These are phyloP conservation scores for Penicillium polonicum DNA, from an alignment of 2,329 filamentous ascomycete genomes.

Conservation along the genomic window DNA sequence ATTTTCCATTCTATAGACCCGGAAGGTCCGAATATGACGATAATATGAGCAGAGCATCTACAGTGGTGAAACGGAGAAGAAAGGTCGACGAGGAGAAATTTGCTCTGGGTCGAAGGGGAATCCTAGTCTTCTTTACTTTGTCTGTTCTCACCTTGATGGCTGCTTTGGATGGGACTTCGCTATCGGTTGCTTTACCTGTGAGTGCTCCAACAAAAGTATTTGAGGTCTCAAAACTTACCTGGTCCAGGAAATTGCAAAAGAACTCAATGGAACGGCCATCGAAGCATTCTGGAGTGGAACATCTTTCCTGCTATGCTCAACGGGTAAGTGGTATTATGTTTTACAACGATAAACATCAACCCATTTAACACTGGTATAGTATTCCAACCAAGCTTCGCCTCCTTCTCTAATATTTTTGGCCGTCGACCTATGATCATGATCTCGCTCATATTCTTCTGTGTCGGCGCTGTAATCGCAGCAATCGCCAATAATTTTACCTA, in stretches of 20 bases:
- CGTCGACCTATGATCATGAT: conserved; percentile 44
- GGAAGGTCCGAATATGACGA: conserved; percentile 8
- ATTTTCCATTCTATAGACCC: conserved; percentile 11
- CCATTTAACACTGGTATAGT: conserved; percentile 32
- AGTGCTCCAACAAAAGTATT: not conserved
- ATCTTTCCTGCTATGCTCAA: conserved; percentile 46
- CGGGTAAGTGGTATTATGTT: conserved; percentile 15
- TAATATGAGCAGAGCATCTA: conserved; percentile 13
- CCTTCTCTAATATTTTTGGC: conserved; percentile 51
- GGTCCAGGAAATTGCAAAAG: conserved; percentile 32
- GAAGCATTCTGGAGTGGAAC: conserved; percentile 54
- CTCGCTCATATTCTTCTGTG: conserved; percentile 45
- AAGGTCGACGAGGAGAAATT: conserved; percentile 16
- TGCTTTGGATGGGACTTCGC: conserved; percentile 26
- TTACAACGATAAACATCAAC: not conserved
- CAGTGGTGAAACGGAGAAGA: not conserved
- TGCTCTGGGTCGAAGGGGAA: conserved; percentile 19
- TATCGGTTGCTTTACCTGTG: conserved; percentile 27
- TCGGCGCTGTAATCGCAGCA: conserved; percentile 46
- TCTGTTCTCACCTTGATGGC: conserved; percentile 26
- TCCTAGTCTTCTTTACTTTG: conserved; percentile 24
- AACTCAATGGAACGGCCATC: conserved; percentile 36
- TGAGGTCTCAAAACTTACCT: not conserved
- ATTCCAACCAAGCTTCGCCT: conserved; percentile 52
- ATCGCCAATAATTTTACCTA: conserved; percentile 45